Percentiles rank a stretch among this genome's conserved stretches.
Conservation (phyloP, 345 rosid genomes). For the Cardamine occulta region DNA sequence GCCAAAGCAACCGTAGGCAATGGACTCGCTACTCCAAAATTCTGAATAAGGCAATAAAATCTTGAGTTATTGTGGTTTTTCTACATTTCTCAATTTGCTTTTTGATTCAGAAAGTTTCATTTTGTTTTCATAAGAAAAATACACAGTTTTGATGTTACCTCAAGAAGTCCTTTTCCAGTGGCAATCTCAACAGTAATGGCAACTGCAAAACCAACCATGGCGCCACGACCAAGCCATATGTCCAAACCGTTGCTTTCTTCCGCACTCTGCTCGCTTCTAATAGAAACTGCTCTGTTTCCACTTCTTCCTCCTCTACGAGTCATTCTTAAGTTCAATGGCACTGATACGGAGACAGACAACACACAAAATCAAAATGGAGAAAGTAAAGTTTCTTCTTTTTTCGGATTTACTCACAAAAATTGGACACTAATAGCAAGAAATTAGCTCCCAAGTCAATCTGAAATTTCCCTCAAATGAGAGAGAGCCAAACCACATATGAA, state of each 20-base stretch:
- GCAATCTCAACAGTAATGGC: constrained; percentile 74
- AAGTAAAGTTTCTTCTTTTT: not conserved
- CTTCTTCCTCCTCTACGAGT: constrained; percentile 41
- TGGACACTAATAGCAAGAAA: not conserved
- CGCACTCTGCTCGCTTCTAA: constrained; percentile 74
- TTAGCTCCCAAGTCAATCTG: not conserved
- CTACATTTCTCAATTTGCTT: not conserved
- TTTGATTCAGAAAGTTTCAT: not conserved
- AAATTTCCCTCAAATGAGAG: not conserved
- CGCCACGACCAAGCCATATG: constrained; percentile 90
- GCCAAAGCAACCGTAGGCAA: constrained; percentile 88
- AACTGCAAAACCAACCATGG: constrained; percentile 88
- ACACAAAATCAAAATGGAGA: constrained; percentile 10
- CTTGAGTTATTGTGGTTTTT: not conserved
- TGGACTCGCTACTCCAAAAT: constrained; percentile 79
- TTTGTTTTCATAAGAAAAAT: not conserved
- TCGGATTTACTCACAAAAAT: not conserved
- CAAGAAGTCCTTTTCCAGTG: constrained; percentile 88
- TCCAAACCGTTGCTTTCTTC: constrained; percentile 62
- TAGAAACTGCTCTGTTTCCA: constrained; percentile 52
- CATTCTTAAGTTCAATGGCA: constrained; percentile 51
- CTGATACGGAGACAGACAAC: constrained; percentile 21
- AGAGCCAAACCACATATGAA: not conserved
- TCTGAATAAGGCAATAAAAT: constrained; percentile 51
- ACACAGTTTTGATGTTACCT: constrained; percentile 51